Evolutionary conservation across 495 filamentous ascomycete genomes (phyloP).

Genomic region (Staphylotrichum tortipilum): DNA sequence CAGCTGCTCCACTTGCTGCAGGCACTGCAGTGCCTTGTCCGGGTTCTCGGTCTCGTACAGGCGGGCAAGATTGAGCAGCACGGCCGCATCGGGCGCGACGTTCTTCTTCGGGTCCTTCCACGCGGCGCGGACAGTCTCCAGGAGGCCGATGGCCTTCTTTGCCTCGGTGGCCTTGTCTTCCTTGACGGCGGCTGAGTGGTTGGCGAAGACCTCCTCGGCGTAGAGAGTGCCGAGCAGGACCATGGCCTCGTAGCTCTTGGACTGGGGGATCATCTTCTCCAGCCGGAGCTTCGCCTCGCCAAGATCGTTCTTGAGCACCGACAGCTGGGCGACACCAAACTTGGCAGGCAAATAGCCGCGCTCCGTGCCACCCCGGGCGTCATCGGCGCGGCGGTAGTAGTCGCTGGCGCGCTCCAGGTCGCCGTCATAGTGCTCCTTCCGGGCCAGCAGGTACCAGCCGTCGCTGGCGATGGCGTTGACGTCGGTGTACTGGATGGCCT

Average conservation of each 20-base stretch:
- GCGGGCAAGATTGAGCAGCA: conserved; percentile 85
- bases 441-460: conserved; percentile 87
- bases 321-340: conserved; percentile 83
- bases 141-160: conserved; percentile 71
- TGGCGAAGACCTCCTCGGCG: conserved; percentile 86
- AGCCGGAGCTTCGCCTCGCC: conserved; percentile 88
- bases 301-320: conserved; percentile 70
- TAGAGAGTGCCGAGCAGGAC: conserved; percentile 79
- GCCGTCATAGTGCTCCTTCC: conserved; percentile 72
- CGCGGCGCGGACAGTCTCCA: conserved; percentile 75
- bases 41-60: conserved; percentile 80
- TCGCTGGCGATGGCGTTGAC: conserved; percentile 93
- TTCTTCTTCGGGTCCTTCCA: conserved; percentile 88
- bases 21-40: conserved; percentile 83
- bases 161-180: conserved; percentile 78
- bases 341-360: conserved; percentile 86
- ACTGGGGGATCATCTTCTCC: conserved; percentile 82
- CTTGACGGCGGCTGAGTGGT: conserved; percentile 59
- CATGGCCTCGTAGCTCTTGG: conserved; percentile 85
- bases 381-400: conserved; percentile 80
- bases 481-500: conserved; percentile 90
- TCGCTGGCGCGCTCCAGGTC: conserved; percentile 63
- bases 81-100: conserved; percentile 66
- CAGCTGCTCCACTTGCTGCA: conserved; percentile 81
- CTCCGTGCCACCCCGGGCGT: conserved; percentile 78